Evolutionary conservation across 2,329 filamentous ascomycete species (phyloP), one percentile per base, ranked within the genome.

Genomic region (Monilinia laxa): DNA sequence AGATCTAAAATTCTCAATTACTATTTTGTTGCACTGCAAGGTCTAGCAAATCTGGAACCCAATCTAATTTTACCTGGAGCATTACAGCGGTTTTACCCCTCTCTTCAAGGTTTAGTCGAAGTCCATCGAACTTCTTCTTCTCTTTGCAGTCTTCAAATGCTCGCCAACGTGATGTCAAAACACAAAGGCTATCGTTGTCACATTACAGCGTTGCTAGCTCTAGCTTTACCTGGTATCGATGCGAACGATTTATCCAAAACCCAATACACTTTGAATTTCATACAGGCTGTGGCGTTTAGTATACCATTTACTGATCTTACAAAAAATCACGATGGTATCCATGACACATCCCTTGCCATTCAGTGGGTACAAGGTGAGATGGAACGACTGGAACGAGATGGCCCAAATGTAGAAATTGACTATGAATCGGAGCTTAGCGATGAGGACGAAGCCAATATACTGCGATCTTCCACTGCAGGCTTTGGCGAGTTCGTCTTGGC

Each of bases 241-340:
- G 93, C 96, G 70, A 99, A 99, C 76, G 95, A 99, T 78, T 81
- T 99, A 35, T 93, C 95, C 76, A 99, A 99, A 82, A 98, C 95
- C 0, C 86, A 97, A 73, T 92, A 97, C 78, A 96, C 95, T 0
- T 83, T 99, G 67, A 92, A 93, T 71, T 97, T 97, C 76, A 95
- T 99, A 67, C 94, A 98, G 78, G 91, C 92, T 67, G 92, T 98
- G 16, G 94, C 93, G 68, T 98, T 97, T 80, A 96, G 94, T 74
- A 96, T 99, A 63, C 96, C 95, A 0, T 91, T 99, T 75, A 87
- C 91, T 67, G 90, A 96, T 68, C 81, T 99, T 62, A 89, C 90
- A 10, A 85, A 87, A 75, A 87, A 88, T 56, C 82, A 84, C 65
- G 84, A 86, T 57, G 85, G 88, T 69, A 82, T 91, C 56, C 88